Evolutionary conservation across 2,329 filamentous ascomycete genomes (phyloP).

Genomic region (Sarocladium brachiariae): DNA sequence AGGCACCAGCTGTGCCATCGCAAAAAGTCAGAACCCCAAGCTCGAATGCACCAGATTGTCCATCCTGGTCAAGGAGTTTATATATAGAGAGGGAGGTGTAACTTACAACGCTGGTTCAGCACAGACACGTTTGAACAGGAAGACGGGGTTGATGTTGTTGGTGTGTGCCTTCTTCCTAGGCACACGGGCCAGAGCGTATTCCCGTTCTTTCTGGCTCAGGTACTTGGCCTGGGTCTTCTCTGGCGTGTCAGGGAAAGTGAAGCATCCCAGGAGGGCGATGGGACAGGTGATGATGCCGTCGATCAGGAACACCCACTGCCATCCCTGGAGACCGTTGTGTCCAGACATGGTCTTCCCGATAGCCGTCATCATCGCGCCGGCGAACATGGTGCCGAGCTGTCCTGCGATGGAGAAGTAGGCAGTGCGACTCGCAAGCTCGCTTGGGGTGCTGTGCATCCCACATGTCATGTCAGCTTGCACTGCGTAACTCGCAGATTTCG

Average conservation of each 20-base stretch:
- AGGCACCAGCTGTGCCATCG: constrained; percentile 25
- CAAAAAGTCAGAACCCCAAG: no score
- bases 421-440: constrained; percentile 49
- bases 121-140: constrained; percentile 18
- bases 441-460: constrained; percentile 17
- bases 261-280: constrained; percentile 42
- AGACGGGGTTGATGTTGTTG: constrained; percentile 16
- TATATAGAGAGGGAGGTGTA: no score
- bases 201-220: constrained; percentile 26
- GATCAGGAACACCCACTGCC: constrained; percentile 41
- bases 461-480: no score
- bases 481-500: no score
- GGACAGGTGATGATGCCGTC: constrained; percentile 47
- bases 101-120: constrained; percentile 16
- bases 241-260: constrained; percentile 44
- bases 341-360: constrained; percentile 33
- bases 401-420: constrained; percentile 52
- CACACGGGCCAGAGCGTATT: constrained; percentile 32
- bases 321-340: constrained; percentile 37
- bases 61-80: no score
- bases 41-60: no score
- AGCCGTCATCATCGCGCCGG: constrained; percentile 45
- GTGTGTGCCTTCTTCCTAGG: constrained; percentile 19
- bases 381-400: constrained; percentile 49
- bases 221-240: constrained; percentile 29